Base-by-base conservation (phyloP, 208 protist species). In the Trypanosoma caninum region DNA sequence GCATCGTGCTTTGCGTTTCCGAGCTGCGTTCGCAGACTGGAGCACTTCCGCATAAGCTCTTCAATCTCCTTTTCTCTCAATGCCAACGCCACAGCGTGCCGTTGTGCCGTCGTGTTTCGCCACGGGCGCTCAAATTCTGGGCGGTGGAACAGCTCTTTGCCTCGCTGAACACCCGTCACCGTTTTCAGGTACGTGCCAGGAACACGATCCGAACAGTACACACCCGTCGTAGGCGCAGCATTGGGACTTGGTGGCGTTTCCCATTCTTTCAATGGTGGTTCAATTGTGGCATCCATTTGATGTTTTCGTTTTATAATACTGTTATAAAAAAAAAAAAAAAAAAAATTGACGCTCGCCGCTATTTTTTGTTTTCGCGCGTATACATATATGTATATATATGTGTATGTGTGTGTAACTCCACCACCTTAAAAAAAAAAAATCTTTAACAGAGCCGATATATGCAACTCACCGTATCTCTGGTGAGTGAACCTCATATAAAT, bases 31-130 rank as follows among this genome's bases (percentile, higher is more conserved):
- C 86, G 73, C 34, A 95, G 69, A 37, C 62, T 72, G 0, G 85
- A 91, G 64, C 82, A 93, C 62, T 84, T 73, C 11, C 82, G 82
- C 72, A 89, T 70, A n/a, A 93, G 72, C 56, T 82, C 74, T 67
- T 95, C 89, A 61, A 95, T 93, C 56, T 95, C 89, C 51, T 91
- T 80, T 44, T 95, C 86, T 71, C 91, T 95, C 45, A 90, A 55
- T 7, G 84, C 82, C 13, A 93, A 65, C 9, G 51, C 47, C 2
- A 57, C 70, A 3, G 82, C 74, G n/a, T 69, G 65, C 28, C 63
- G 61, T 48, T 95, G 89, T 34, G 62, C 53, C 6, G 55, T 42
- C 5, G 60, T 51, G 7, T 81, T 80, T 3, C 89, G 78, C 87
- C 89, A 95, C 10, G 89, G 89, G n/a, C 89, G 78, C 63, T 92